These are phyloP conservation scores for Alternaria sp. DNA, from an alignment of 2,329 filamentous ascomycete genomes.

Conservation along the genomic window DNA sequence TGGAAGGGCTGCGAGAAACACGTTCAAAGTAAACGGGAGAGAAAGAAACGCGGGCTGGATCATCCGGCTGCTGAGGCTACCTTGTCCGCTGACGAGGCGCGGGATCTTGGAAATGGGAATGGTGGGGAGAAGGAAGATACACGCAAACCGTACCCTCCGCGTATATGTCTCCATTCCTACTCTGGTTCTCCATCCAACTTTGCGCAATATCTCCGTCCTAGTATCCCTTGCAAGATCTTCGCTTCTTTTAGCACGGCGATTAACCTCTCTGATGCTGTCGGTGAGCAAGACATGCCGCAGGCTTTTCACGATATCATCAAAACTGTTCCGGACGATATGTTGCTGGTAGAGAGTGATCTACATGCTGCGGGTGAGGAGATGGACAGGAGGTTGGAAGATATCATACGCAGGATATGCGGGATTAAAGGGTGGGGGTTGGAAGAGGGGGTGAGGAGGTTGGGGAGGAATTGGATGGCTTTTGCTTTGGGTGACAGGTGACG, in stretches of 20 bases:
- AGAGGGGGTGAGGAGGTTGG: constrained; percentile 73
- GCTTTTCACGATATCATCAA: constrained; percentile 73
- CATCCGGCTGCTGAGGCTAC: constrained; percentile 24
- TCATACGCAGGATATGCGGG: constrained; percentile 77
- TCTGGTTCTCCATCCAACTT: constrained; percentile 79
- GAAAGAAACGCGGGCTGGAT: constrained; percentile 43
- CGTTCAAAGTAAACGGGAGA: constrained; percentile 67
- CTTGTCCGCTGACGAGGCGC: constrained; percentile 8
- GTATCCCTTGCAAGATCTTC: constrained; percentile 78
- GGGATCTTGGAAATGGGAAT: background rate
- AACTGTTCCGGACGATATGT: constrained; percentile 75
- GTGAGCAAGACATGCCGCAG: constrained; percentile 56
- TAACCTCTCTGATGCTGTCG: constrained; percentile 69
- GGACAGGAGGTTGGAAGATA: constrained; percentile 78
- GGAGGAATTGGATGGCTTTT: constrained; percentile 79
- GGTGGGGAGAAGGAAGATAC: constrained; percentile 43
- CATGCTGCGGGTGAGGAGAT: constrained; percentile 82
- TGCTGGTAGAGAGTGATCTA: constrained; percentile 90
- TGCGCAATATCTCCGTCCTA: constrained; percentile 77
- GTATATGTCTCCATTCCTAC: constrained; percentile 94
- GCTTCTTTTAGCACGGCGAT: constrained; percentile 89
- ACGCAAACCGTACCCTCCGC: constrained; percentile 75
- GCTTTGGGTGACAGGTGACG: constrained; percentile 65
- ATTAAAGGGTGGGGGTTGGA: constrained; percentile 80
- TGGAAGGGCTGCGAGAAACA: constrained; percentile 76